Conservation (phyloP, 108 stramenopile genomes). For the Fragilariopsis cylindrus region DNA sequence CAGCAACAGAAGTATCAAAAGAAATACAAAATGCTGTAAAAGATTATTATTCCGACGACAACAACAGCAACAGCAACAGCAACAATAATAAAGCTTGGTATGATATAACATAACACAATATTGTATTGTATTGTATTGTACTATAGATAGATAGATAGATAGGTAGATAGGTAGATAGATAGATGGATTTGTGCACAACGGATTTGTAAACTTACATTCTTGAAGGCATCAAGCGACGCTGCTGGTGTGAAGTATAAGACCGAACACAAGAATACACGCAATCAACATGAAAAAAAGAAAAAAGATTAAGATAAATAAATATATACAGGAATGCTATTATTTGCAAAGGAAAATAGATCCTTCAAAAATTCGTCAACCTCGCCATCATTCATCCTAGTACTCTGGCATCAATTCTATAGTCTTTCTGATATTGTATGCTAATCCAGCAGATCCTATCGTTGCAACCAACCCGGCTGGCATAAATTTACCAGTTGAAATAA, state of each 20-base stretch:
- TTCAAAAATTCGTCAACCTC: no score
- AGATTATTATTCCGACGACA: constrained; percentile 12
- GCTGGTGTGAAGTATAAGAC: no score
- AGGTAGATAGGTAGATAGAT: no score
- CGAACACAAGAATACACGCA: no score
- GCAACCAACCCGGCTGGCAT: constrained; percentile 74
- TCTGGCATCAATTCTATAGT: constrained; percentile 54
- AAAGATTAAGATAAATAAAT: no score
- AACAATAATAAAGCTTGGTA: background rate
- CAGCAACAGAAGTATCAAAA: constrained; percentile 26
- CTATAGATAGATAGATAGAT: no score
- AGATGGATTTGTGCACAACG: no score
- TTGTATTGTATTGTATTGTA: background rate
- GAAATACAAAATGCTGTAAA: constrained; percentile 34
- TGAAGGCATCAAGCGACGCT: no score
- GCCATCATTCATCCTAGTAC: constrained; percentile 3
- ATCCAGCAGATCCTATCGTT: constrained; percentile 42
- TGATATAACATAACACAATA: background rate
- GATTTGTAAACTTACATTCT: no score
- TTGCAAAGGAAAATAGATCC: no score
- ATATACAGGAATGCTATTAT: no score
- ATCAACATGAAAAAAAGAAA: no score
- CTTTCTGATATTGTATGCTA: constrained; percentile 55
- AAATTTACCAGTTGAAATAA: constrained; percentile 68
- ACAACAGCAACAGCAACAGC: background rate